Evolutionary conservation across 495 filamentous ascomycete genomes (phyloP).

Genomic region (Penicillium verhagenii): DNA sequence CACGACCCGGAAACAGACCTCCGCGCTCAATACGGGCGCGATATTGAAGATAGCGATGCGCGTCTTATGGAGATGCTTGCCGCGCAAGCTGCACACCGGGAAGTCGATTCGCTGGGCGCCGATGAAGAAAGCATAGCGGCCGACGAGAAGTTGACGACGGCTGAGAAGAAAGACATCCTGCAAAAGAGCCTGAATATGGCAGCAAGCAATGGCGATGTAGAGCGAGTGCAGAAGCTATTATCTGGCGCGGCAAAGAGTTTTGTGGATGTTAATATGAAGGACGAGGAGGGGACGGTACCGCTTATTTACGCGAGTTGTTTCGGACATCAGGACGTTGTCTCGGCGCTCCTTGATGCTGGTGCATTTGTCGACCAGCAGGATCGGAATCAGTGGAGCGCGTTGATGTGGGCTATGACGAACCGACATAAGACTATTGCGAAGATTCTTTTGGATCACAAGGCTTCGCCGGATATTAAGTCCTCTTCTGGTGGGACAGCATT

Average conservation of each 20-base stretch:
- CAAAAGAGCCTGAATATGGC: constrained; percentile 93
- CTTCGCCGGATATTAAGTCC: constrained; percentile 92
- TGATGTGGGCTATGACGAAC: constrained; percentile 99
- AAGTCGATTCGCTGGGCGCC: constrained; percentile 64
- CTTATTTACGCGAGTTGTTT: constrained; percentile 99
- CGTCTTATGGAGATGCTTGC: constrained; percentile 95
- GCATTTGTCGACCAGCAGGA: constrained; percentile 94
- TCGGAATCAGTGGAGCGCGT: constrained; percentile 90
- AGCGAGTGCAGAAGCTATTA: constrained; percentile 73
- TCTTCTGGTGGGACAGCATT: constrained; percentile 92
- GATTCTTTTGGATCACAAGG: constrained; percentile 84
- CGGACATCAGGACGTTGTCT: constrained; percentile 89
- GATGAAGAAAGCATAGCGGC: constrained; percentile 77
- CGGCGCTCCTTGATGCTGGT: constrained; percentile 77
- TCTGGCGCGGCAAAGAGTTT: constrained; percentile 70
- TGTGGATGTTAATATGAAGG: constrained; percentile 84
- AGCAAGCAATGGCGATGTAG: constrained; percentile 91
- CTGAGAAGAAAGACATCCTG: constrained; percentile 74
- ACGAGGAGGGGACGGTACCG: constrained; percentile 92
- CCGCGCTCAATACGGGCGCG: constrained; percentile 37
- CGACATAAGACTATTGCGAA: constrained; percentile 94
- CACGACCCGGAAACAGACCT: constrained; percentile 44
- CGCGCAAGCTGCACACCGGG: constrained; percentile 80
- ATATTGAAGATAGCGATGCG: constrained; percentile 75
- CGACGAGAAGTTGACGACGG: constrained; percentile 69